phyloP scores from a whole-genome alignment of 106 monocot genomes.

The Allium cepa region DNA sequence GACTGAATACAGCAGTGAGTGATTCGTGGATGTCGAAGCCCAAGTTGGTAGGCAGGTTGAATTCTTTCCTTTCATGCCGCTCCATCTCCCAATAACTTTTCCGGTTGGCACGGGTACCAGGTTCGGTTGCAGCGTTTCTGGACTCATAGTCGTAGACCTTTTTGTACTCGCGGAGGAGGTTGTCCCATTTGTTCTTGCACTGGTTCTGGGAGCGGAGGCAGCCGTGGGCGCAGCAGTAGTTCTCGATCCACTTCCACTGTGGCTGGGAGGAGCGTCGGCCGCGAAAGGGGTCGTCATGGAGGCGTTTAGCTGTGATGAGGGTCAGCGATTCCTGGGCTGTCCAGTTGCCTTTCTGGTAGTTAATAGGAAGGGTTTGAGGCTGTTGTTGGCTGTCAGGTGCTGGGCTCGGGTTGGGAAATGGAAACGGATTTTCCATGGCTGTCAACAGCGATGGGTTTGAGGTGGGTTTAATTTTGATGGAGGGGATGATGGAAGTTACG shows the following conservation, averaged over 20 bases:
- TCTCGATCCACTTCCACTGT: conserved; percentile 78
- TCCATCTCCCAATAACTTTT: conserved; percentile 56
- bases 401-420: neutral
- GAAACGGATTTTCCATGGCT: neutral
- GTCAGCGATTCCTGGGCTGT: conserved; percentile 80
- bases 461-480: neutral
- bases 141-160: conserved; percentile 52
- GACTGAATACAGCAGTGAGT: conserved; percentile 52
- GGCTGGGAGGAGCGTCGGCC: conserved; percentile 36
- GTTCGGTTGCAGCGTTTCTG: neutral
- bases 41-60: conserved; percentile 65
- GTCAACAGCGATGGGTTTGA: neutral
- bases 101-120: neutral
- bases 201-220: conserved; percentile 66
- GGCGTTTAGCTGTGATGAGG: conserved; percentile 83
- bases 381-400: too few relatives aligned
- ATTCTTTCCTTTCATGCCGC: conserved; percentile 15
- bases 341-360: conserved; percentile 98
- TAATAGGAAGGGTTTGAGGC: too few relatives aligned
- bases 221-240: conserved; percentile 56
- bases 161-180: conserved; percentile 59
- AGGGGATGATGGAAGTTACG: neutral
- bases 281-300: conserved; percentile 64
- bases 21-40: conserved; percentile 62
- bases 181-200: conserved; percentile 79